Percentiles rank a stretch among this genome's conserved stretches.
phyloP scores from a whole-genome alignment of 2,329 filamentous ascomycete species.

The Thermothelomyces thermophilus region DNA sequence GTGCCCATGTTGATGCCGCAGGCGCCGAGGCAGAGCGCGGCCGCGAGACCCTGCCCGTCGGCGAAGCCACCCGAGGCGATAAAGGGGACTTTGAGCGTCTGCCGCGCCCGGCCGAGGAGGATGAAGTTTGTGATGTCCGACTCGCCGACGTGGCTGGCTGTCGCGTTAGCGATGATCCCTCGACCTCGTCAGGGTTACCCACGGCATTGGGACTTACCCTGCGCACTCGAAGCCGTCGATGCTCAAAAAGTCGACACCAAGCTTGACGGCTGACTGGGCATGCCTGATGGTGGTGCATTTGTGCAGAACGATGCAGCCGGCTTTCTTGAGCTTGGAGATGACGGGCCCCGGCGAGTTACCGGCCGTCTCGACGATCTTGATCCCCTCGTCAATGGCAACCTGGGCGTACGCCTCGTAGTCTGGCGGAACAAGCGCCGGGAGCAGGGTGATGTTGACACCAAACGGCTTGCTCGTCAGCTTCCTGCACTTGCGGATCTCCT shows the following conservation, averaged over 20 bases:
- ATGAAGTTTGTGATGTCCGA: conserved; percentile 87
- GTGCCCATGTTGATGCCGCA: conserved; percentile 99
- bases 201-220: conserved; percentile 42
- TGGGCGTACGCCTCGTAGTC: conserved; percentile 90
- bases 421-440: conserved; percentile 81
- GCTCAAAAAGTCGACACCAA: conserved; percentile 92
- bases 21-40: conserved; percentile 81
- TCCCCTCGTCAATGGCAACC: conserved; percentile 86
- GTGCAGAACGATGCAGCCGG: conserved; percentile 75
- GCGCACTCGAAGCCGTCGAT: conserved; percentile 99
- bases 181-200: too few relatives aligned
- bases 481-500: conserved; percentile 84
- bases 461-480: conserved; percentile 75
- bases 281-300: conserved; percentile 97
- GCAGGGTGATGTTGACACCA: conserved; percentile 89
- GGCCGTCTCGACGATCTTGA: conserved; percentile 71
- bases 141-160: conserved; percentile 65
- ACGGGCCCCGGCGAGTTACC: conserved; percentile 70
- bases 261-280: conserved; percentile 82
- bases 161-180: not conserved
- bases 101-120: conserved; percentile 75
- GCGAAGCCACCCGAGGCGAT: conserved; percentile 95
- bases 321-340: conserved; percentile 79
- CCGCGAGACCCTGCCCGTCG: conserved; percentile 87
- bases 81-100: conserved; percentile 79